These are phyloP conservation scores for Colletotrichum lini DNA, from an alignment of 2,329 filamentous ascomycete genomes.

Conservation along the genomic window DNA sequence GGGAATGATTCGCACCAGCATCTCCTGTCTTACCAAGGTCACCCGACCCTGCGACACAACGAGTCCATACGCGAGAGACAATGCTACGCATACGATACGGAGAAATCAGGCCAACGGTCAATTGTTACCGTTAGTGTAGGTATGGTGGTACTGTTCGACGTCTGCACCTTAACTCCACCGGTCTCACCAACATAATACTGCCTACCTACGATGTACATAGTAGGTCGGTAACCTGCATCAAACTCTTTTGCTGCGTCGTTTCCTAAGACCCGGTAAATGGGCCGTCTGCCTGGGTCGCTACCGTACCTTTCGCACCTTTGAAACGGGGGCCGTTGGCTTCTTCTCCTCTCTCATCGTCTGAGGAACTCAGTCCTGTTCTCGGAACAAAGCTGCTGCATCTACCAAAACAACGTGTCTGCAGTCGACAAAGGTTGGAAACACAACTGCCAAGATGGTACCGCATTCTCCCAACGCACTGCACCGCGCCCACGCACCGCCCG, in stretches of 20 bases:
- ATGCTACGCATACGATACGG: neutral
- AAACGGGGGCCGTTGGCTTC: neutral
- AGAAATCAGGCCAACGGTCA: constrained; percentile 5
- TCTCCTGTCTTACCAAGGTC: neutral
- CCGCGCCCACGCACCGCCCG: constrained; percentile 1
- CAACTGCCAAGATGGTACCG: constrained; percentile 33
- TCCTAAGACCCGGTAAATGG: constrained; percentile 33
- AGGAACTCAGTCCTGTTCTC: neutral
- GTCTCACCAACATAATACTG: constrained; percentile 7
- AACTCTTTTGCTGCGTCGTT: constrained; percentile 8
- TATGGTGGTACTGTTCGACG: neutral
- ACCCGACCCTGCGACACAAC: neutral
- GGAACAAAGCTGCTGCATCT: constrained; percentile 16
- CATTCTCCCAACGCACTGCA: constrained; percentile 17
- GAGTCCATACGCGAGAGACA: neutral
- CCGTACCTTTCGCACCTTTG: constrained; percentile 10
- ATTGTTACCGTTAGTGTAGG: too few relatives aligned
- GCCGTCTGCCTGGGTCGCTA: constrained; percentile 10
- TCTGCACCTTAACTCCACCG: constrained; percentile 26
- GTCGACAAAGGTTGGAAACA: constrained; percentile 6
- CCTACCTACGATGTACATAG: neutral
- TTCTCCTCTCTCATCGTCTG: constrained; percentile 4
- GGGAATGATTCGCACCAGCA: constrained; percentile 8
- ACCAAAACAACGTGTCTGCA: constrained; percentile 19
- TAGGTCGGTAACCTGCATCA: neutral